These are phyloP conservation scores for Sporothrix luriei DNA, from an alignment of 2,329 filamentous ascomycete genomes.

Conservation along the genomic window DNA sequence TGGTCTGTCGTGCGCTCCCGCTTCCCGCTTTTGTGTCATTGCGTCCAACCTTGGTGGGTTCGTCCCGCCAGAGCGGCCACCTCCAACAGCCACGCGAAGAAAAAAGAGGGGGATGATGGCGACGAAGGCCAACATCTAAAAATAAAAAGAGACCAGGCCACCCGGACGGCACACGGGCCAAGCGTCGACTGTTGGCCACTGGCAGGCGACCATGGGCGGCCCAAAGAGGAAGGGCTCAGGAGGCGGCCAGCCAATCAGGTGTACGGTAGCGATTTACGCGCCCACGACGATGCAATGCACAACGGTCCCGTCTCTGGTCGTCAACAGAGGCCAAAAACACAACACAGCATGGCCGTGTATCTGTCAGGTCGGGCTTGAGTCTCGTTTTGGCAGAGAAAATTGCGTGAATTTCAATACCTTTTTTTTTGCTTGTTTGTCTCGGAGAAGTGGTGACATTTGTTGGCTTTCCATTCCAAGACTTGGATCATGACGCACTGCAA, in stretches of 20 bases:
- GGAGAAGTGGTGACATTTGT: background rate
- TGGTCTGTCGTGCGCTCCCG: background rate
- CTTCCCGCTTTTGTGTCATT: background rate
- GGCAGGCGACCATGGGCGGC: slow-evolving; percentile 12
- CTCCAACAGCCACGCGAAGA: background rate
- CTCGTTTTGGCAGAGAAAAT: background rate
- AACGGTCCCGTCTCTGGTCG: background rate
- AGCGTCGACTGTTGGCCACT: background rate
- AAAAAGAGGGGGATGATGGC: background rate
- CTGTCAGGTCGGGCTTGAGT: background rate
- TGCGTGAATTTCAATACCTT: slow-evolving; percentile 1
- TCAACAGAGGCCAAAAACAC: background rate
- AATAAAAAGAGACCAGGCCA: slow-evolving; percentile 9
- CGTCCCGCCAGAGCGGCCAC: slow-evolving; percentile 20
- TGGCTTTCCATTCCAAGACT: background rate
- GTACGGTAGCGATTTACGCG: slow-evolving; percentile 25
- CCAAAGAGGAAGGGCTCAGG: background rate
- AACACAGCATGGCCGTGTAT: background rate
- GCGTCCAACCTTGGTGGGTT: background rate
- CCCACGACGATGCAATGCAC: slow-evolving; percentile 21
- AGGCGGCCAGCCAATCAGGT: slow-evolving; percentile 25
- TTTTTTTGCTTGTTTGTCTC: background rate
- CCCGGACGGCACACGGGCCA: slow-evolving; percentile 18
- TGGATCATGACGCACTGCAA: background rate
- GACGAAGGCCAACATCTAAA: background rate